Evolutionary conservation across 1,139 yeast species (phyloP).

Genomic region (Waltiozyma sp.): DNA sequence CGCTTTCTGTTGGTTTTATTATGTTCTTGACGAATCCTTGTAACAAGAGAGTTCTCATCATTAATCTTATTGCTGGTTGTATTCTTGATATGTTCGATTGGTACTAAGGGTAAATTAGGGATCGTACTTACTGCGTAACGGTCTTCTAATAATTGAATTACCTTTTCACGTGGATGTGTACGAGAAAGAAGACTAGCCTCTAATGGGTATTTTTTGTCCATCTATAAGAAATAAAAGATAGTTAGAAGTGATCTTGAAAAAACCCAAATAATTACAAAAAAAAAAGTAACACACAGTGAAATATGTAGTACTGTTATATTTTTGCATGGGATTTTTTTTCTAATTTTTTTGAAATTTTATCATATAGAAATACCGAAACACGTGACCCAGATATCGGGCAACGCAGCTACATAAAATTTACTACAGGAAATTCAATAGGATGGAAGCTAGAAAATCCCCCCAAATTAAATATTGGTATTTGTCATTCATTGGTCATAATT

Average conservation of each 20-base stretch:
- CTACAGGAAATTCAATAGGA: no score
- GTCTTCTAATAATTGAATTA: slow-evolving; percentile 39
- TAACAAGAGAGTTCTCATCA: slow-evolving; percentile 2
- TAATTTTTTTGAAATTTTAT: no score
- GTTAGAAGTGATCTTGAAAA: no score
- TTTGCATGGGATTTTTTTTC: no score
- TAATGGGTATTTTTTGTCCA: slow-evolving; percentile 18
- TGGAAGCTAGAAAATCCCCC: no score
- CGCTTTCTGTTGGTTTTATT: slow-evolving; percentile 3
- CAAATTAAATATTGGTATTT: no score
- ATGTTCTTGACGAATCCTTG: slow-evolving; percentile 5
- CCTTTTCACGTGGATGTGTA: slow-evolving; percentile 29
- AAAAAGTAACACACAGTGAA: no score
- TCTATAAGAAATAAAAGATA: slow-evolving; percentile 1
- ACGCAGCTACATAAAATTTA: no score
- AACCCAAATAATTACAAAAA: no score
- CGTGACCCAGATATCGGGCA: no score
- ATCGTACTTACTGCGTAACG: slow-evolving; percentile 42
- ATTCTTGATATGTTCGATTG: slow-evolving; percentile 26
- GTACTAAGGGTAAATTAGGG: slow-evolving; percentile 39
- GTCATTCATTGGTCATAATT: background rate
- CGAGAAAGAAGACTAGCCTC: slow-evolving; percentile 34
- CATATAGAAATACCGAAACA: no score
- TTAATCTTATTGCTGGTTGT: background rate
- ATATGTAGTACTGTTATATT: no score